Conservation (phyloP, 495 filamentous ascomycete genomes). For the Bombardia bombarda region DNA sequence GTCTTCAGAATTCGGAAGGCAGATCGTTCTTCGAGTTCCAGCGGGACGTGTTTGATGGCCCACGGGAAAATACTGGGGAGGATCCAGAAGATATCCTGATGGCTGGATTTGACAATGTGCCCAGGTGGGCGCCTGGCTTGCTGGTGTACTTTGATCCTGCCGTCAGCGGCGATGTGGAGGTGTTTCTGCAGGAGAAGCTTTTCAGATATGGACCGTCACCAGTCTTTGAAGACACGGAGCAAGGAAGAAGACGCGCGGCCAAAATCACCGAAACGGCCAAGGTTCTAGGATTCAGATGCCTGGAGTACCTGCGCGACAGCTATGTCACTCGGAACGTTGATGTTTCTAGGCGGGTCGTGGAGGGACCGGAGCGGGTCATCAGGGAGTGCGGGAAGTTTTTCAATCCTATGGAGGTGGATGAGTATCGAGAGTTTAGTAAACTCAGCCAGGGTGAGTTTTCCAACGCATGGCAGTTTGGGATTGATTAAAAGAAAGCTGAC, state of each 20-base stretch:
- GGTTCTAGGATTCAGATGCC: slow-evolving; percentile 34
- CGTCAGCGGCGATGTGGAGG: slow-evolving; percentile 47
- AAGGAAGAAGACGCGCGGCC: slow-evolving; percentile 13
- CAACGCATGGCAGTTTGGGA: not conserved
- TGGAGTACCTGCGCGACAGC: slow-evolving; percentile 39
- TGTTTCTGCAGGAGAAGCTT: slow-evolving; percentile 47
- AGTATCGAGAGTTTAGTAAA: slow-evolving; percentile 26
- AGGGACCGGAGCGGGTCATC: slow-evolving; percentile 32
- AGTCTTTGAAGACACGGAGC: slow-evolving; percentile 17
- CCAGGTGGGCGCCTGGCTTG: slow-evolving; percentile 60
- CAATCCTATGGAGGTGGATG: slow-evolving; percentile 26
- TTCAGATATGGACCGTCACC: slow-evolving; percentile 37
- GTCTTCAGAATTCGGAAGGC: slow-evolving; percentile 32
- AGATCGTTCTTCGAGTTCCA: slow-evolving; percentile 36
- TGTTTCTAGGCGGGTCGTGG: slow-evolving; percentile 33
- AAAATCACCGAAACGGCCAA: slow-evolving; percentile 25
- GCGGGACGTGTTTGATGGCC: slow-evolving; percentile 23
- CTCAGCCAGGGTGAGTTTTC: slow-evolving; percentile 33
- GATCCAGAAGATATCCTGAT: slow-evolving; percentile 16
- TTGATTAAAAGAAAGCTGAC: slow-evolving; percentile 12
- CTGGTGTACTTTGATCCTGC: slow-evolving; percentile 52
- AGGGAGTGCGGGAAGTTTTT: slow-evolving; percentile 34
- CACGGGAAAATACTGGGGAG: slow-evolving; percentile 13
- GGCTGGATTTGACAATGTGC: slow-evolving; percentile 41
- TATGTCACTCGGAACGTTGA: slow-evolving; percentile 30